A percentile compares a stretch with the other conserved stretches of the same genome.
Conservation (phyloP, 805 yeast species). For the Zygosaccharomyces gambellarensis region DNA sequence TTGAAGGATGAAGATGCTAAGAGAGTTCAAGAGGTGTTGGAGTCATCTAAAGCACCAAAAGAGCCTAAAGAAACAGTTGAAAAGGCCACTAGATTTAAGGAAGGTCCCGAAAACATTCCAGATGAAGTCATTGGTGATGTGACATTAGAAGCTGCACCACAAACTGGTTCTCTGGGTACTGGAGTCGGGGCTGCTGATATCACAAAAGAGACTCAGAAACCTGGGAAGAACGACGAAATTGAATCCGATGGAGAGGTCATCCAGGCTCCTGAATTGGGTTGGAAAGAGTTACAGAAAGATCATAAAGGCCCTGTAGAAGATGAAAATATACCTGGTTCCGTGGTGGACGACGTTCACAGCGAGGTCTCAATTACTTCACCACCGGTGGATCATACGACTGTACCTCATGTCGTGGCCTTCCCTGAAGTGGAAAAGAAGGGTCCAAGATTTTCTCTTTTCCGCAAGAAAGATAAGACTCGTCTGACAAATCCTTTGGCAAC, state of each 20-base stretch:
- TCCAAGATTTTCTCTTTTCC: constrained; percentile 6
- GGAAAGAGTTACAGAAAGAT: background rate
- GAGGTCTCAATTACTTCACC: constrained; percentile 2
- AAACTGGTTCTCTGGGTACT: constrained; percentile 1
- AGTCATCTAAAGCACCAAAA: background rate
- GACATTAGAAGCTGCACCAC: background rate
- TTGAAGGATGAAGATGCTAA: background rate
- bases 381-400: constrained; percentile 13
- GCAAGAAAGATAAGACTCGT: constrained; percentile 1
- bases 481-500: constrained; percentile 25
- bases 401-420: constrained; percentile 18
- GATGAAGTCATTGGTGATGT: constrained; percentile 7
- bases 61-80: background rate
- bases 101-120: background rate
- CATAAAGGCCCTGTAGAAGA: background rate
- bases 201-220: background rate
- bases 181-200: background rate
- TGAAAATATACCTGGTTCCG: background rate
- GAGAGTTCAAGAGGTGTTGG: background rate
- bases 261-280: background rate
- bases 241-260: background rate
- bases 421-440: constrained; percentile 7
- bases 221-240: background rate
- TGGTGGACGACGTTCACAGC: constrained; percentile 4
- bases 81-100: background rate